phyloP scores from a whole-genome alignment of 768 basidiomycete species.

The Tephrocybe sp. region DNA sequence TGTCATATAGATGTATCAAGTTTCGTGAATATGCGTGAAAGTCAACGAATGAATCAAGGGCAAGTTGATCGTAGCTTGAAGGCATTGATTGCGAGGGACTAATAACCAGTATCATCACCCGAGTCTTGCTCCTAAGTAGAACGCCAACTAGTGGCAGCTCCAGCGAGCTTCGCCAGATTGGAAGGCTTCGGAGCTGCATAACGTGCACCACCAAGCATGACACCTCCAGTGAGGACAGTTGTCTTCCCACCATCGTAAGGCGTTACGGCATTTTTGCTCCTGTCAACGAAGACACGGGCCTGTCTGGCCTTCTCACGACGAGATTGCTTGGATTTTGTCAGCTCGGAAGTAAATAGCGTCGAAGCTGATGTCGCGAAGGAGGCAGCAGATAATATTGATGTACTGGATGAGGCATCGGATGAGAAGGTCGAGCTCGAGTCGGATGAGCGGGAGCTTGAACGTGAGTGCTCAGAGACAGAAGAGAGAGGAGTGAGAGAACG shows the following conservation, averaged over 20 bases:
- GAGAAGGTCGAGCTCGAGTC: conserved; percentile 69
- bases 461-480: conserved; percentile 61
- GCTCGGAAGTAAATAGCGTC: neutral
- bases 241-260: conserved; percentile 89
- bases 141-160: conserved; percentile 54
- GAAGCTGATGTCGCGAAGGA: conserved; percentile 23
- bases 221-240: conserved; percentile 83
- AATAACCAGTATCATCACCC: conserved; percentile 12
- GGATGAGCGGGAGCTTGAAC: conserved; percentile 69
- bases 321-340: conserved; percentile 47
- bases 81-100: too few species aligned
- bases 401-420: conserved; percentile 48
- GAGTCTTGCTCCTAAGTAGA: conserved; percentile 38
- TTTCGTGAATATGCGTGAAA: conserved; percentile 19
- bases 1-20: conserved; percentile 9
- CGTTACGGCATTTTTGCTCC: conserved; percentile 74
- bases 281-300: conserved; percentile 72
- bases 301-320: conserved; percentile 71
- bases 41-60: conserved; percentile 16
- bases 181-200: conserved; percentile 25
- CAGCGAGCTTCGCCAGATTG: conserved; percentile 27
- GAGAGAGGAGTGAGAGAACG: conserved; percentile 63
- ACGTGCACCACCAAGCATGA: conserved; percentile 70
- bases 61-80: too few species aligned
- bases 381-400: conserved; percentile 37